Evolutionary conservation across 805 yeast genomes (phyloP).

Genomic region (Ogataea allantospora): DNA sequence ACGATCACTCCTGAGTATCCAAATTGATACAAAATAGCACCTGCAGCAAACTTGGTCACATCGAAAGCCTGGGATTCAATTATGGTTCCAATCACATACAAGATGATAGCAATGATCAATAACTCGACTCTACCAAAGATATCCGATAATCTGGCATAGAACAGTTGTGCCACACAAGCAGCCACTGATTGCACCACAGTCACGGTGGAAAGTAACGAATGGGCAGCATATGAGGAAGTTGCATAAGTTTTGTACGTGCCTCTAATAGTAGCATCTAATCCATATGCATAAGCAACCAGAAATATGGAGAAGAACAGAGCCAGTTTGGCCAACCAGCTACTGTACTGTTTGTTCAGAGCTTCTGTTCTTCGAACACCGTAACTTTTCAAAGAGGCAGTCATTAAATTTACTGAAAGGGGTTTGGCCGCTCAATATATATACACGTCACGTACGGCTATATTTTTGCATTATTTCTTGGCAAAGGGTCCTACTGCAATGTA

Average conservation of each 20-base stretch:
- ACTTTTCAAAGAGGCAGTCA: too few relatives aligned
- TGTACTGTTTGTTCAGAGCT: constrained; percentile 50
- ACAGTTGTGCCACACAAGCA: constrained; percentile 66
- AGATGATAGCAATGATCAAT: constrained; percentile 45
- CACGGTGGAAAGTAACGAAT: constrained; percentile 58
- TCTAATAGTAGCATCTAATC: constrained; percentile 54
- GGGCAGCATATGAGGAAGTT: constrained; percentile 49
- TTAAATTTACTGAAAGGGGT: too few relatives aligned
- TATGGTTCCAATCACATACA: constrained; percentile 63
- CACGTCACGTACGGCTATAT: too few relatives aligned
- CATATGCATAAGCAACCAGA: constrained; percentile 55
- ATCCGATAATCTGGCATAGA: constrained; percentile 63
- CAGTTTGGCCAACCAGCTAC: constrained; percentile 32
- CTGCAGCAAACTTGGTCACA: constrained; percentile 60
- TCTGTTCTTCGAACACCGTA: constrained; percentile 59
- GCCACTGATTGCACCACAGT: constrained; percentile 57
- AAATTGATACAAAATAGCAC: constrained; percentile 51
- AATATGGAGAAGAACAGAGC: constrained; percentile 49
- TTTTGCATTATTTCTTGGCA: constrained; percentile 1
- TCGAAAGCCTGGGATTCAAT: constrained; percentile 60
- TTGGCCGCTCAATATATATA: not conserved
- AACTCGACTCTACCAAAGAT: constrained; percentile 63
- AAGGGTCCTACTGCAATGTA: too few relatives aligned
- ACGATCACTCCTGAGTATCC: constrained; percentile 68
- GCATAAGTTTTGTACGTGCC: constrained; percentile 53